Conservation (phyloP, 2,329 filamentous ascomycete species). For the Aspergillus chevalieri region DNA sequence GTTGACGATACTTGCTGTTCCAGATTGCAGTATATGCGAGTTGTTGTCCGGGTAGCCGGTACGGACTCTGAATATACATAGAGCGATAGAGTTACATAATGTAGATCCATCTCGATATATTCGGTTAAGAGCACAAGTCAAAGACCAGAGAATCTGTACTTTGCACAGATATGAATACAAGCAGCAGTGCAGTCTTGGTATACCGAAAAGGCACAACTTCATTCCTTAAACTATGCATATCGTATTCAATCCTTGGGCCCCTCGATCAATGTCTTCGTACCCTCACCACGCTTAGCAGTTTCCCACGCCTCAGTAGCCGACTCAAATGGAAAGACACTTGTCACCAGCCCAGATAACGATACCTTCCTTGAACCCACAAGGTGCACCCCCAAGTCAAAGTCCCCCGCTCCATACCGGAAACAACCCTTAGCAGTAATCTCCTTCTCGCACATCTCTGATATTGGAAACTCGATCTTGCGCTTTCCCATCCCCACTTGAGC, state of each 20-base stretch:
- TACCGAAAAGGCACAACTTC: too few relatives aligned
- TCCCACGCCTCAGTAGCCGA: slow-evolving; percentile 30
- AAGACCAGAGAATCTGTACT: too few relatives aligned
- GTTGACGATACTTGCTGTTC: too few relatives aligned
- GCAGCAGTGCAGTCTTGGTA: too few relatives aligned
- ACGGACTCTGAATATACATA: too few relatives aligned
- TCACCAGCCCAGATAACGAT: slow-evolving; percentile 26
- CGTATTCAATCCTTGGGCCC: background rate
- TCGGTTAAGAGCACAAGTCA: too few relatives aligned
- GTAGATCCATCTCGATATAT: too few relatives aligned
- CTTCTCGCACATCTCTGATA: slow-evolving; percentile 27
- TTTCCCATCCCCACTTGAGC: slow-evolving; percentile 30
- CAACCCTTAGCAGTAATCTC: slow-evolving; percentile 24
- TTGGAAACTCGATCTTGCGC: slow-evolving; percentile 29
- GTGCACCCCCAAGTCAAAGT: slow-evolving; percentile 31
- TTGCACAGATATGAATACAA: too few relatives aligned
- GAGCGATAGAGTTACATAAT: too few relatives aligned
- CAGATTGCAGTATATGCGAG: too few relatives aligned
- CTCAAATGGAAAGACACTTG: slow-evolving; percentile 27
- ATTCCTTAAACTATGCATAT: background rate
- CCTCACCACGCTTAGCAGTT: slow-evolving; percentile 14
- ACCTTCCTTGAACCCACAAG: slow-evolving; percentile 22
- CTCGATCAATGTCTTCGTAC: slow-evolving; percentile 19
- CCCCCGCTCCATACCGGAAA: slow-evolving; percentile 25
- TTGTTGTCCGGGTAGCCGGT: too few relatives aligned